Evolutionary conservation across 164 flowering plant genomes (phyloP), one percentile per base, ranked within the genome.

Genomic region (Vitis vinifera): DNA sequence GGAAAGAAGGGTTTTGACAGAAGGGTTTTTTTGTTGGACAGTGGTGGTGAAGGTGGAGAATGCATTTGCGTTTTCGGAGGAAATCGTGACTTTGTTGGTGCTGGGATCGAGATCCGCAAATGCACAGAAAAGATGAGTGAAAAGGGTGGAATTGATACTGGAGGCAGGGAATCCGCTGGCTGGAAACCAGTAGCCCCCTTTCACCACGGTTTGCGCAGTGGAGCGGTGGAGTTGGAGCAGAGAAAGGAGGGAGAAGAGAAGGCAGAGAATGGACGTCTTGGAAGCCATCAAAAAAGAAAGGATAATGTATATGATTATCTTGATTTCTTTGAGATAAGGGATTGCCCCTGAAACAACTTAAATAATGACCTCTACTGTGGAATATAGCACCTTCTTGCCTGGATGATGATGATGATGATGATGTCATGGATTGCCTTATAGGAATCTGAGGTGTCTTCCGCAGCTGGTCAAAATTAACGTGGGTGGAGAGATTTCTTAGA

Each of bases 51-150:
- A 77, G 63, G 17, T 51, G 2, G 71, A 51, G 52, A 73, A 64
- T 0, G 9, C 23, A 23, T 1, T 10, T 3, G 2, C n/a, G 51
- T 77, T 55, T 0, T 63, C 4, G 11, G 71, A 23, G 7, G 68
- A 29, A 31, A 77, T 44, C 12, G 55, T 16, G 17, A 73, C 49
- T 17, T 63, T 55, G 70, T 37, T 13, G 55, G 77, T 74, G 16
- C 17, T 17, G 17, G 71, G 4, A 53, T 78, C 44, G 17, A 74
- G 23, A 29, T 64, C 66, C 1, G 75, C 67, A 30, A 74, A 74
- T 3, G 70, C 75, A 44, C 72, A 78, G 23, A 74, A 37, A 30
- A 74, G 65, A 49, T 77, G 77, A 15, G 77, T 67, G 75, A 70
- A 77, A 23, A 66, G 72, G 37, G 77, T 8, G n/a, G 80, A 65